Evolutionary conservation across 345 rosid species (phyloP).

Genomic region (Arabidopsis suecica): DNA sequence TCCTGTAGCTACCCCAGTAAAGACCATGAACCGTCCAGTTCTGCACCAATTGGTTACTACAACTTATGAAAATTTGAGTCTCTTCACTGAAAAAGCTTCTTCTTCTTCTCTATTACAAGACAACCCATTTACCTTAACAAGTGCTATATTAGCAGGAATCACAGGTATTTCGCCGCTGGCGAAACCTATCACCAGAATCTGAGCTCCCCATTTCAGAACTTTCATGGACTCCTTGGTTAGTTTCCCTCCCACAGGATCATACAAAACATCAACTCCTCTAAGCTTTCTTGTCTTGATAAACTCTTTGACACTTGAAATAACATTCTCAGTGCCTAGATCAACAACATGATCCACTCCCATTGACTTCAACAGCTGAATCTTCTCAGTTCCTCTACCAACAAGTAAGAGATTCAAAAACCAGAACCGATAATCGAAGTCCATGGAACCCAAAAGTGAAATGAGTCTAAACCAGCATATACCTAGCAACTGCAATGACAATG

Average conservation of each 20-base stretch:
- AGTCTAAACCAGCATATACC: conserved; percentile 44
- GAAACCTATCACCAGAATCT: conserved; percentile 86
- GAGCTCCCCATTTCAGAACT: conserved; percentile 94
- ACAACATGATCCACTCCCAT: conserved; percentile 87
- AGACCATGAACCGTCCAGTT: conserved; percentile 99
- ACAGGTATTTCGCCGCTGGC: conserved; percentile 90
- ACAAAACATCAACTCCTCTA: conserved; percentile 82
- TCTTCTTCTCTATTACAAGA: conserved; percentile 11
- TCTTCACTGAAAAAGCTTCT: conserved; percentile 18
- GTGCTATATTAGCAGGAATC: conserved; percentile 88
- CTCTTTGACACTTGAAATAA: conserved; percentile 71
- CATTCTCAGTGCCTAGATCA: conserved; percentile 65
- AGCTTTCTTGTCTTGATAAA: conserved; percentile 77
- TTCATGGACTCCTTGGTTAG: conserved; percentile 72
- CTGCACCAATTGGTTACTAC: conserved; percentile 49
- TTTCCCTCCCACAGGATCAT: conserved; percentile 94
- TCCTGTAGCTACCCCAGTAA: conserved; percentile 86
- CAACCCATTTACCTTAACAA: conserved; percentile 68
- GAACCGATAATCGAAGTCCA: neutral
- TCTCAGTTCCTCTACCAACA: conserved; percentile 67
- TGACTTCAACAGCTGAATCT: conserved; percentile 71
- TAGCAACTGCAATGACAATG: conserved; percentile 80
- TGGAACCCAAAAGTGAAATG: neutral
- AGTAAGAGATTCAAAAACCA: neutral
- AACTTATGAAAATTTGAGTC: conserved; percentile 16